A percentile compares a stretch with the other conserved stretches of the same genome.
These are phyloP conservation scores for Sclerotiophoma versabilis DNA, from an alignment of 2,329 filamentous ascomycete species.

Conservation along the genomic window DNA sequence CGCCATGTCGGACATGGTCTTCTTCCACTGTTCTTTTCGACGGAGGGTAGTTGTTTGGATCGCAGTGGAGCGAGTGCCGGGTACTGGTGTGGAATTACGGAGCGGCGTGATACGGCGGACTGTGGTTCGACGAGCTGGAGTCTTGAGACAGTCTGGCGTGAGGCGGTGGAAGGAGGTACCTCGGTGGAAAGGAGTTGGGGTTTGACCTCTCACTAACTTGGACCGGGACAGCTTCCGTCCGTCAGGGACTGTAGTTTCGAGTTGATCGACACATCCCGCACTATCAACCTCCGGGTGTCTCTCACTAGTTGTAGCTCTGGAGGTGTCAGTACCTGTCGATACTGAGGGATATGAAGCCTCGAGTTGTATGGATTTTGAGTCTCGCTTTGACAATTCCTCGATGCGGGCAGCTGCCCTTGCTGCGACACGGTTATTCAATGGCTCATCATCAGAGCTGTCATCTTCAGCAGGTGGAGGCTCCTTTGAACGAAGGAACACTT, in stretches of 20 bases:
- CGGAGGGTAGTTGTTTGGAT: background rate
- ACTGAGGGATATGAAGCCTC: too few relatives aligned
- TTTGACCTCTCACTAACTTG: too few relatives aligned
- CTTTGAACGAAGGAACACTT: too few relatives aligned
- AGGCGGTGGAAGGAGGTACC: background rate
- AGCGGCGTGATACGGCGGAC: background rate
- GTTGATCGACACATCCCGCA: too few relatives aligned
- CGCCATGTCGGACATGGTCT: background rate
- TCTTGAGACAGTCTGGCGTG: background rate
- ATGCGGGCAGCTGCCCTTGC: background rate
- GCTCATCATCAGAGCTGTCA: background rate
- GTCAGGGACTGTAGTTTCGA: too few relatives aligned
- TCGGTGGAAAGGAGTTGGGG: too few relatives aligned
- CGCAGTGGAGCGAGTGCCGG: background rate
- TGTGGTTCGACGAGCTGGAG: background rate
- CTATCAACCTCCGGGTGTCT: too few relatives aligned
- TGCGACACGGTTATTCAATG: background rate
- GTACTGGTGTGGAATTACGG: background rate
- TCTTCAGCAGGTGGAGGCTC: too few relatives aligned
- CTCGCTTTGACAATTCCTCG: background rate
- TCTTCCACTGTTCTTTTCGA: background rate
- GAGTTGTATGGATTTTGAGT: too few relatives aligned
- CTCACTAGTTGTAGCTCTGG: too few relatives aligned
- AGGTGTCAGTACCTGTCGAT: too few relatives aligned
- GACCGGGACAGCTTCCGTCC: too few relatives aligned